Evolutionary conservation across 805 yeast species (phyloP), one percentile per base, ranked within the genome.

Genomic region (Torulaspora quercuum): DNA sequence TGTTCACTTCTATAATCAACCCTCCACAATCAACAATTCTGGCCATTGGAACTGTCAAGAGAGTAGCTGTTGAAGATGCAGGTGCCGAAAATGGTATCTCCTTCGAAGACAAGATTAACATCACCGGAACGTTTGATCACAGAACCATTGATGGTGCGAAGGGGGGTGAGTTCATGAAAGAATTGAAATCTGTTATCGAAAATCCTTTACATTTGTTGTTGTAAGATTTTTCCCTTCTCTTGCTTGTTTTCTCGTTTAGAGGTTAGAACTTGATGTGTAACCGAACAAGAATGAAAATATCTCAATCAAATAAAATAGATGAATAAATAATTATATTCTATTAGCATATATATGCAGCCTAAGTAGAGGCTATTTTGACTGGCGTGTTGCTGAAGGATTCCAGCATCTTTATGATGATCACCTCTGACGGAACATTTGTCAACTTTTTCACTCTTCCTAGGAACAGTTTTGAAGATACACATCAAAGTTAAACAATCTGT

Each of bases 81-180:
- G 82, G 85, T 49, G 79, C 86, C 59, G 95, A 88, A 64, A 79
- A 80, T 54, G 98, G 98, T 22, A 83, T 92, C 65, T 76, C 84
- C 36, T 90, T 92, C 59, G 97, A 88, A 55, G 94, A 86, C 58
- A 82, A 83, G 59, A 82, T 92, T 60, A 84, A 81, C 54, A 76
- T 90, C 64, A 89, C 97, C 39, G 97, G 95, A 68, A 85, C 97
- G 36, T 92, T 92, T 60, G 99, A 92, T 71, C 99, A 92, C 75
- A 85, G 97, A 73, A 82, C 83, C 44, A 81, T 90, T 47, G 99
- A 92, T 61, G 99, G 99, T 61, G 97, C 97, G 38, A 78, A 82
- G 55, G 99, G 95, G 56, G 99, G 95, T 64, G 97, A 92, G 55
- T 92, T 78, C 76, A 85, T 92, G 74, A 87, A 78, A 68, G 95